Base-by-base conservation (phyloP, 257 asterid genomes). In the Lavandula angustifolia region DNA sequence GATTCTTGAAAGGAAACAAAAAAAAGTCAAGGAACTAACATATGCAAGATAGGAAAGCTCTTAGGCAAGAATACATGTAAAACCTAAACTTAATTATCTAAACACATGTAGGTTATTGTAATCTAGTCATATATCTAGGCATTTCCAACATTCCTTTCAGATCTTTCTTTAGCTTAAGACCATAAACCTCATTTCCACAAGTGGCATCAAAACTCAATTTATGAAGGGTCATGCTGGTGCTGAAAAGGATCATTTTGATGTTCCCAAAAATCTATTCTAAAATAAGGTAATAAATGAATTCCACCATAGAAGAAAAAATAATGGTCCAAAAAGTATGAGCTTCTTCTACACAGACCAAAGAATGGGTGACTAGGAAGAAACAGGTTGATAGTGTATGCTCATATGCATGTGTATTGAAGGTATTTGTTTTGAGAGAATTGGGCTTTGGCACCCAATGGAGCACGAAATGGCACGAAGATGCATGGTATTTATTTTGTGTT, bases 71-170 rank as follows among this genome's bases (percentile, higher is more conserved):
- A 47, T 14, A 63, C 59, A 14, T 16, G 54, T 48, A 55, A 47
- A 38, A 57, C 27, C 44, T 43, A 32, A 13, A 42, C 41, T 16
- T 37, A 51, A 44, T 46, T 43, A 29, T 58, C 34, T 42, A 58
- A 33, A 41, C 47, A 9, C 27, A 42, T 17, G 62, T 42, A 42
- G 63, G 33, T 12, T 22, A 11, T 37, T 8, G 32, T 38, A 31
- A 65, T 12, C n/a, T 16, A 53, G 44, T 32, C 6, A 47, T 47
- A 32, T 7, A 48, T 43, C 44, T 50, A 34, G 18, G 32, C 38
- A 59, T 70, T 64, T 59, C 46, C 27, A 38, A 67, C 60, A 47
- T 48, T 52, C 62, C 64, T 38, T 16, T 58, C 32, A 14, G 40
- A 55, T 51, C 34, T 68, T 27, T 47, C 60, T 35, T 16, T 29